Evolutionary conservation across 257 asterid genomes (phyloP).

Genomic region (Fraxinus quadrangulata): DNA sequence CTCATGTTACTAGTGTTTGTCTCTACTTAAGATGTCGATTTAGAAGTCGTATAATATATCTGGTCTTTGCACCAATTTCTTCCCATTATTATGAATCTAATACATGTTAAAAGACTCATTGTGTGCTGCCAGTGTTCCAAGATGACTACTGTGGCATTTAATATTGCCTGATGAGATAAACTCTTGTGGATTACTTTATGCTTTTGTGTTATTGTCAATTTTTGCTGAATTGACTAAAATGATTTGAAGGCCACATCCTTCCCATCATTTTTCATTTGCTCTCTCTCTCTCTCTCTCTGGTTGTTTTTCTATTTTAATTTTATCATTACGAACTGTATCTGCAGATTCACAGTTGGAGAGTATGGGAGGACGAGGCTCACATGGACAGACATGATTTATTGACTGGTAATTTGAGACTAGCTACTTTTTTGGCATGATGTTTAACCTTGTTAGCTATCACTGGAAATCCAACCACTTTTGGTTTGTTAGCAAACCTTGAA

Average conservation of each 20-base stretch:
- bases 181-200: no score
- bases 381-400: slow-evolving; percentile 64
- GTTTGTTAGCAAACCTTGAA: neutral
- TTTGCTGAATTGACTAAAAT: no score
- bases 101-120: no score
- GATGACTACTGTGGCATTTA: no score
- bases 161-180: no score
- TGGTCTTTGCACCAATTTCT: no score
- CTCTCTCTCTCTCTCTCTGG: neutral
- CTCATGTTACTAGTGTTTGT: neutral
- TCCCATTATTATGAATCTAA: no score
- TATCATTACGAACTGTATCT: slow-evolving; percentile 20
- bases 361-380: slow-evolving; percentile 97
- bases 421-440: slow-evolving; percentile 14
- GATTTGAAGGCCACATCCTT: neutral
- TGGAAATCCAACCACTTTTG: slow-evolving; percentile 6
- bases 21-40: neutral
- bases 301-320: slow-evolving; percentile 16
- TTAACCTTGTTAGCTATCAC: slow-evolving; percentile 1
- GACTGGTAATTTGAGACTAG: slow-evolving; percentile 47
- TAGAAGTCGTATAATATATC: no score
- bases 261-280: neutral
- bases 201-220: no score
- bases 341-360: slow-evolving; percentile 91
- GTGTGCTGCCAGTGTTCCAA: no score